Base-by-base conservation (phyloP, 805 yeast species). In the Yamadazyma sp. region DNA sequence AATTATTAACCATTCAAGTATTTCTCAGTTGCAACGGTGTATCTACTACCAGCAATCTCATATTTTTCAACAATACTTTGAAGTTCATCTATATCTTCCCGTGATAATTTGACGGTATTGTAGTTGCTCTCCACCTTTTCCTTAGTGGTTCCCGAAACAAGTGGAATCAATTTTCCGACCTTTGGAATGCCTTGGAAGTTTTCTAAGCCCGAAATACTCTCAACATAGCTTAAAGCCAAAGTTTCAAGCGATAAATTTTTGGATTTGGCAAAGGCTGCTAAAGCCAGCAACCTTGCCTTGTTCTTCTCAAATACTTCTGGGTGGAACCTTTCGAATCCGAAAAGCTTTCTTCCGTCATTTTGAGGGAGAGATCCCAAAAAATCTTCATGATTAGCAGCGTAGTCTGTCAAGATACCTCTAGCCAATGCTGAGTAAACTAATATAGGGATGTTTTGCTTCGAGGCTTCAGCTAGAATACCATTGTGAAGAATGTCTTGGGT, bases 351-450 rank as follows among this genome's bases (percentile, higher is more conserved):
- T 6, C 32, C 10, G 27, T 35, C 41, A 15, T 24, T 25, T 4
- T 31, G 25, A 1, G 10, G 12, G 6, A 44, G 10, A 11, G 30
- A 22, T 6, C n/a, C 10, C 6, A 41, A 21, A 24, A 29, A 41
- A 18, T 61, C 58, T 11, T 53, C 42, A 15, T 60, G 50, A 4
- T 71, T 59, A 17, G 60, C 77, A 37, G 80, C 60, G 22, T 53
- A 45, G 40, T 93, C 95, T 3, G 91, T 80, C 38, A 89, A 69
- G 43, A 82, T 64, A 1, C 96, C 96, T 51, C 85, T 73, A 8
- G 89, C 82, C 38, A 89, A 68, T 20, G 96, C 96, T 19, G 95
- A 83, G 60, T 89, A 89, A 17, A 89, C 85, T 40, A 86, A 67
- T 20, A 86, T 66, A 11, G 93, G 83, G 39, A 89, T 74, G 11